Conservation (phyloP, 2,329 filamentous ascomycete species). For the Ophiostoma ips region DNA sequence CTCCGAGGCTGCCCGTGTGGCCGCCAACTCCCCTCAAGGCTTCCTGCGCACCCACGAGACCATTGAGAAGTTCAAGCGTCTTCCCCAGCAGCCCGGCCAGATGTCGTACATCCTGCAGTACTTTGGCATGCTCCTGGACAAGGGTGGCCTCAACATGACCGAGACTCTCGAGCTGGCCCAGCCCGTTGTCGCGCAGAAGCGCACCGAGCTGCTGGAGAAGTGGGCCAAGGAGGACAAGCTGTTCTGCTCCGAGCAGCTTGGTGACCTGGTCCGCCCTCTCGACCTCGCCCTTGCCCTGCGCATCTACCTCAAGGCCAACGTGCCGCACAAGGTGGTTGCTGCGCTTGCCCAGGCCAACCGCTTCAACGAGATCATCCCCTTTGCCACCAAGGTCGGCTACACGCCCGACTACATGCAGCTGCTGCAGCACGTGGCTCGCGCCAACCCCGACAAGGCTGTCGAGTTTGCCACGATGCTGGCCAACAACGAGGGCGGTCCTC, state of each 20-base stretch:
- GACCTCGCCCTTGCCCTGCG: constrained; percentile 76
- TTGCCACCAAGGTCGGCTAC: constrained; percentile 72
- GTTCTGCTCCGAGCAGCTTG: constrained; percentile 88
- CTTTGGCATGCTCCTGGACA: constrained; percentile 93
- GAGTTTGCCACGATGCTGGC: constrained; percentile 91
- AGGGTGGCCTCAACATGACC: constrained; percentile 81
- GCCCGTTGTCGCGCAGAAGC: constrained; percentile 82
- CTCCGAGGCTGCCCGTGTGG: constrained; percentile 82
- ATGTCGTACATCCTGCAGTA: constrained; percentile 94
- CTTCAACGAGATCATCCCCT: constrained; percentile 92
- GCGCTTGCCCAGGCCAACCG: constrained; percentile 91
- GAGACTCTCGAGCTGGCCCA: constrained; percentile 89
- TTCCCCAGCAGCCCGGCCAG: constrained; percentile 67
- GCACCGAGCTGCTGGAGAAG: constrained; percentile 93
- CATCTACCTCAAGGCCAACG: constrained; percentile 84
- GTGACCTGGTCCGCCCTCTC: constrained; percentile 82
- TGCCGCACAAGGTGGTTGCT: constrained; percentile 86
- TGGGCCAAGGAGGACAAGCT: constrained; percentile 96
- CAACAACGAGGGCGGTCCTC: constrained; percentile 72
- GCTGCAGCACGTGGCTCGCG: constrained; percentile 80
- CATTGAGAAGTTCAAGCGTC: constrained; percentile 87
- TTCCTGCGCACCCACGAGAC: constrained; percentile 91
- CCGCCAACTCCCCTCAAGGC: constrained; percentile 88
- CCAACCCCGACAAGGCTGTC: constrained; percentile 83
- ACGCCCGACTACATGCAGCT: constrained; percentile 91